Evolutionary conservation across 1,284 basidiomycete species (phyloP), one percentile per base, ranked within the genome.

Genomic region (Megacollybia platyphylla): DNA sequence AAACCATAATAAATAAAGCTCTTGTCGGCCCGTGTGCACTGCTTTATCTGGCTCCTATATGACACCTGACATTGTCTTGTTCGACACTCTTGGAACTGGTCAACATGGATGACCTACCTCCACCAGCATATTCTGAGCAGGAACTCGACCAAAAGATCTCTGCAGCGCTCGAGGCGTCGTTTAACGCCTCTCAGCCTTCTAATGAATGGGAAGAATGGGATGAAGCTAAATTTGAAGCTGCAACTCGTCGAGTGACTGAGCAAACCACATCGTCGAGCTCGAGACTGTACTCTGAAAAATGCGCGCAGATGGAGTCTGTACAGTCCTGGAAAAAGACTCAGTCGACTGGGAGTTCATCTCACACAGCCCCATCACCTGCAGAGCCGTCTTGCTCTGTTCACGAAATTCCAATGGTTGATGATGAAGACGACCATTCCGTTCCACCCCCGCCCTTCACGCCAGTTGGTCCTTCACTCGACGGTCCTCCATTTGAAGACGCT

Each of bases 81-180:
- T 15, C 15, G 2, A 11, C 15, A 11, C 15, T 15, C 15, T 4
- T 15, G 7, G 31, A 11, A 11, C 10, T 34, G 31, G 11, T 6
- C 15, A 34, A 15, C n/a, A 24, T 26, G 50, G 46, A 55, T 27
- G 56, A 52, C 10, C 65, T 65, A 20, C 53, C 68, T 62, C 50
- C 82, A 61, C 65, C 71, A 63, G 59, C 61, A 48, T 60, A 73
- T 64, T 51, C 62, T 39, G 65, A 75, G 40, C 64, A 70, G 46
- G 72, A 76, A 46, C 72, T 70, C 36, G 73, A 81, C 55, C 67
- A 61, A 37, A 82, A 79, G 55, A 60, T 70, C 36, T 54, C 64
- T 2, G 34, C 42, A 15, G 57, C 59, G 29, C 44, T 70, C 7
- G 59, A 71, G 40, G 49, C 60, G 30, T 72, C 70, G 15, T 46